Evolutionary conservation across 805 yeast species (phyloP).

Genomic region (Kuraishia floccosa): DNA sequence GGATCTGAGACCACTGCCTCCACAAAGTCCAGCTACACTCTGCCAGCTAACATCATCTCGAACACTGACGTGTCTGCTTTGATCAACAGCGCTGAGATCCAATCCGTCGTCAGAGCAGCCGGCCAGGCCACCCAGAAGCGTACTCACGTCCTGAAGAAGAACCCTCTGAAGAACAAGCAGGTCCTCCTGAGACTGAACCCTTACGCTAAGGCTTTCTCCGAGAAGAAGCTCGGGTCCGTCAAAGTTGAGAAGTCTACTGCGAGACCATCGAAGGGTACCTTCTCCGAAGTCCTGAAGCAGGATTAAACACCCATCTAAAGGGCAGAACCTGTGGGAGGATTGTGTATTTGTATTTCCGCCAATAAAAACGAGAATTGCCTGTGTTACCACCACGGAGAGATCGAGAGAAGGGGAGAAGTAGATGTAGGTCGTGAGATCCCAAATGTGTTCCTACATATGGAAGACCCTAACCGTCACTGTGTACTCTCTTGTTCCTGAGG

Average conservation of each 20-base stretch:
- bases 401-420: no score
- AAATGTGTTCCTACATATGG: neutral
- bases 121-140: conserved; percentile 92
- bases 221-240: conserved; percentile 79
- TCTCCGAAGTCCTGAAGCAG: conserved; percentile 50
- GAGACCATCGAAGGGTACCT: conserved; percentile 63
- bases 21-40: conserved; percentile 77
- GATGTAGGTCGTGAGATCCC: neutral
- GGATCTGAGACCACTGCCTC: conserved; percentile 83
- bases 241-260: conserved; percentile 57
- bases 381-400: no score
- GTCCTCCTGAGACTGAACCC: conserved; percentile 98
- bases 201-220: conserved; percentile 94
- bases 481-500: no score
- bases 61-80: conserved; percentile 94
- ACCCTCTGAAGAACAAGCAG: conserved; percentile 99
- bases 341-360: no score
- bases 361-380: no score
- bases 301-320: conserved; percentile 5
- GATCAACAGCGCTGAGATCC: conserved; percentile 98
- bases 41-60: conserved; percentile 90
- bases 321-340: conserved; percentile 14
- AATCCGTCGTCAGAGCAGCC: conserved; percentile 93
- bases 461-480: no score
- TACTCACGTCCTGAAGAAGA: conserved; percentile 94